Evolutionary conservation across 805 yeast species (phyloP).

Genomic region (Kazachstania psychrophila): DNA sequence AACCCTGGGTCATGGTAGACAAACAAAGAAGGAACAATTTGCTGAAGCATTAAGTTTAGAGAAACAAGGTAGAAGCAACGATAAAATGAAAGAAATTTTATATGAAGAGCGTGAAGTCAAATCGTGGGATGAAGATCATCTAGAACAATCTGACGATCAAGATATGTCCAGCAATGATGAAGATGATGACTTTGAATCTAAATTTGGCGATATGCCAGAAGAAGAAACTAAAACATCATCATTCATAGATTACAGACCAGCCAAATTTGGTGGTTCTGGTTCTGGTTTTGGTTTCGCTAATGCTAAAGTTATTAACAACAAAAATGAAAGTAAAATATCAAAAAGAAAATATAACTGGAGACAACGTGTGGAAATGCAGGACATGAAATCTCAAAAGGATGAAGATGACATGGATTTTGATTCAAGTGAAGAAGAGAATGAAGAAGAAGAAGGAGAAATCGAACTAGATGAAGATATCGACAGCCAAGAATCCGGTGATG

Average conservation of each 20-base stretch:
- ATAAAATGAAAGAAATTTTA: constrained; percentile 48
- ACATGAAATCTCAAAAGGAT: constrained; percentile 33
- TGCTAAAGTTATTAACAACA: constrained; percentile 39
- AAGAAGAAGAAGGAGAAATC: constrained; percentile 16
- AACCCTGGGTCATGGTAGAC: constrained; percentile 63
- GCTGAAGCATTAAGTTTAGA: constrained; percentile 69
- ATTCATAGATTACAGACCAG: constrained; percentile 67
- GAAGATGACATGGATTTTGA: constrained; percentile 60
- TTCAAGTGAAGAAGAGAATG: constrained; percentile 27
- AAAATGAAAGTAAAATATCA: constrained; percentile 11
- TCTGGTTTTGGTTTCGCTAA: constrained; percentile 62
- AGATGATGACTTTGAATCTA: constrained; percentile 21
- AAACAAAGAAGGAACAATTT: constrained; percentile 59
- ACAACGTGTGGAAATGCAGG: constrained; percentile 40
- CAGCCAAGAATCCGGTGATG: no score
- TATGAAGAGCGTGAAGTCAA: constrained; percentile 60
- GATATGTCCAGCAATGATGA: constrained; percentile 21
- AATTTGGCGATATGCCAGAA: constrained; percentile 17
- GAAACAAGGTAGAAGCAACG: constrained; percentile 58
- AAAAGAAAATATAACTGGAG: constrained; percentile 72
- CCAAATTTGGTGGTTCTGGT: constrained; percentile 50
- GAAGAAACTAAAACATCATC: constrained; percentile 25
- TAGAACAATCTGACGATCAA: constrained; percentile 18
- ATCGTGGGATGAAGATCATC: constrained; percentile 45
- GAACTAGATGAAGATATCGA: constrained; percentile 1